phyloP scores from a whole-genome alignment of 2,329 filamentous ascomycete species.

The Leptographium galeiforme region DNA sequence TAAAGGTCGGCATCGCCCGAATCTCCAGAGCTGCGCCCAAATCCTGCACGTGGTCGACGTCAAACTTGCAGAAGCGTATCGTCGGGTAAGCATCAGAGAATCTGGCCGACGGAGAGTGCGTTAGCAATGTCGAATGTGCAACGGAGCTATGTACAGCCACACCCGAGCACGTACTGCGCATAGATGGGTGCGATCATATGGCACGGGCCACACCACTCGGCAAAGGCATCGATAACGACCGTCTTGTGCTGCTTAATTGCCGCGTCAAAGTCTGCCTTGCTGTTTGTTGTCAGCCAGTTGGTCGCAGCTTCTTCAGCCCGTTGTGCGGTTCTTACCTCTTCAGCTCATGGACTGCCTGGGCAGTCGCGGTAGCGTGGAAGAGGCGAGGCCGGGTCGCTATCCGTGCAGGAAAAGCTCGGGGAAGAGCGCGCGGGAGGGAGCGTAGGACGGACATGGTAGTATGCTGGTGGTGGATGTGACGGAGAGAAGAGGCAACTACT shows the following conservation, averaged over 20 bases:
- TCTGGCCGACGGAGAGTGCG: slow-evolving; percentile 22
- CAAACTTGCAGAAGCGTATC: slow-evolving; percentile 74
- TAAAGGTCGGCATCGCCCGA: slow-evolving; percentile 86
- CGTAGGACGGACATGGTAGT: not conserved
- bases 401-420: not conserved
- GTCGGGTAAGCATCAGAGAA: slow-evolving; percentile 37
- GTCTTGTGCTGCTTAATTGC: slow-evolving; percentile 26
- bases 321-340: slow-evolving; percentile 1
- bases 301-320: not conserved
- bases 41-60: slow-evolving; percentile 70
- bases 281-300: not conserved
- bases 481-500: not conserved
- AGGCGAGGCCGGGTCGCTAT: not conserved
- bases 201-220: slow-evolving; percentile 90
- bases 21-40: slow-evolving; percentile 66
- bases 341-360: slow-evolving; percentile 9
- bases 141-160: not conserved
- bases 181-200: slow-evolving; percentile 74
- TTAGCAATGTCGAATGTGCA: not conserved
- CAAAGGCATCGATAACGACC: slow-evolving; percentile 75
- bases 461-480: not conserved
- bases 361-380: slow-evolving; percentile 9
- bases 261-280: slow-evolving; percentile 19
- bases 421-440: not conserved
- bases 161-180: slow-evolving; percentile 36